phyloP scores from a whole-genome alignment of 1,284 basidiomycete genomes.

The Cystobasidium pallidum region DNA sequence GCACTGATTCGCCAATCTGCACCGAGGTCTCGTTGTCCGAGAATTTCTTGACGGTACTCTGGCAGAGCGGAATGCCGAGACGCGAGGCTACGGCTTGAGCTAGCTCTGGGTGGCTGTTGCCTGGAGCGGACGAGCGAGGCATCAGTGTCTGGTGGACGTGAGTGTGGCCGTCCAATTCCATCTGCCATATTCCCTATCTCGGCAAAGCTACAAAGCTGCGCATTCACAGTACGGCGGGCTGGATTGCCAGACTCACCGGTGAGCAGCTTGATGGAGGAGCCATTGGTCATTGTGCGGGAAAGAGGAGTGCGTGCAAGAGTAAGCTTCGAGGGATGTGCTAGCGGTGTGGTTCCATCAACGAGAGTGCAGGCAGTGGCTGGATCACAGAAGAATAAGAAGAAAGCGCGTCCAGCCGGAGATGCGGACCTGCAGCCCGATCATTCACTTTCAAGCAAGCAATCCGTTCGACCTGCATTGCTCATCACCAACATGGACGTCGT shows the following conservation, averaged over 20 bases:
- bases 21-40: slow-evolving; percentile 62
- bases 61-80: slow-evolving; percentile 86
- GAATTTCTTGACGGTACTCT: slow-evolving; percentile 91
- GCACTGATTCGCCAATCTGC: slow-evolving; percentile 75
- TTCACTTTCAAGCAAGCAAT: background rate
- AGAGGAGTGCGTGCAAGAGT: background rate
- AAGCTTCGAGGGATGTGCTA: background rate
- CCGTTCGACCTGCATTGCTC: background rate
- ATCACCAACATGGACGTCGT: too few species aligned
- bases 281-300: slow-evolving; percentile 64
- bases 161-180: background rate
- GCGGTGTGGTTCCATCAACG: slow-evolving; percentile 1
- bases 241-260: slow-evolving; percentile 72
- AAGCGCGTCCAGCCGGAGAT: too few species aligned
- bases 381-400: too few species aligned
- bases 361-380: background rate
- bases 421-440: slow-evolving; percentile 2
- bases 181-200: background rate
- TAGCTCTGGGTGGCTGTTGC: slow-evolving; percentile 97
- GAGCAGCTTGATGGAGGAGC: slow-evolving; percentile 89
- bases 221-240: too few species aligned
- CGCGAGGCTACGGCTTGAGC: slow-evolving; percentile 90
- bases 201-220: background rate
- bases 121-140: slow-evolving; percentile 59
- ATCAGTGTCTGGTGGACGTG: background rate